Percentiles rank a stretch among this genome's conserved stretches.
phyloP scores from a whole-genome alignment of 352 stramenopile genomes.

The Phytophthora uliginosa region DNA sequence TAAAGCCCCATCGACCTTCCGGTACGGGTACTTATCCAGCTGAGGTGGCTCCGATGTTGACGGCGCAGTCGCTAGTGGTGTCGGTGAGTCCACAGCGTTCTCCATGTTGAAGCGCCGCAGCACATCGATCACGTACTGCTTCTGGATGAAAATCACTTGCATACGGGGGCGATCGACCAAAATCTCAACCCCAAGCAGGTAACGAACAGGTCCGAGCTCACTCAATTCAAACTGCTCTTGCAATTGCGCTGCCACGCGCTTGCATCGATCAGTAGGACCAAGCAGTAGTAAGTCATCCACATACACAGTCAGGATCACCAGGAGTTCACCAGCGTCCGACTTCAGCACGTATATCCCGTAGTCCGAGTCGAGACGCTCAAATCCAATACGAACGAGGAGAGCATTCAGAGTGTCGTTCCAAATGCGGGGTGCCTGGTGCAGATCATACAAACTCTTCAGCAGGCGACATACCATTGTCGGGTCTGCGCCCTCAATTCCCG shows the following conservation, averaged over 20 bases:
- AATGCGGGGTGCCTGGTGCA: constrained; percentile 5
- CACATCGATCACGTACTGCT: not conserved
- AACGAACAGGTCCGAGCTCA: not conserved
- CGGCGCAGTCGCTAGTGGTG: not conserved
- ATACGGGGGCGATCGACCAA: not conserved
- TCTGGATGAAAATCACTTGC: not conserved
- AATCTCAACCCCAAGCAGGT: not conserved
- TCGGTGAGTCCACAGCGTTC: not conserved
- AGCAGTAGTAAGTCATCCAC: not conserved
- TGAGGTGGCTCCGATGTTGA: not conserved
- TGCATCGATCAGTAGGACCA: not conserved
- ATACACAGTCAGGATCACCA: not conserved
- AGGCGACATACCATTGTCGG: not conserved
- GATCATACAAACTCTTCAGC: constrained; percentile 22
- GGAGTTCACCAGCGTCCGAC: not conserved
- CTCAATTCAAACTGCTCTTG: not conserved
- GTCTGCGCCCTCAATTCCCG: not conserved
- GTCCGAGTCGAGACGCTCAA: not conserved
- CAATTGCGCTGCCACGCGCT: not conserved
- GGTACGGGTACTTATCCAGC: not conserved
- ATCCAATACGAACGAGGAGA: not conserved
- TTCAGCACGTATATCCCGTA: not conserved
- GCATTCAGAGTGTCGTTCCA: constrained; percentile 18
- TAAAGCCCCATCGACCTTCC: not conserved
- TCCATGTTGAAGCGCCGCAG: not conserved